Evolutionary conservation across 2,329 filamentous ascomycete species (phyloP).

Genomic region (Aspergillus terreus): DNA sequence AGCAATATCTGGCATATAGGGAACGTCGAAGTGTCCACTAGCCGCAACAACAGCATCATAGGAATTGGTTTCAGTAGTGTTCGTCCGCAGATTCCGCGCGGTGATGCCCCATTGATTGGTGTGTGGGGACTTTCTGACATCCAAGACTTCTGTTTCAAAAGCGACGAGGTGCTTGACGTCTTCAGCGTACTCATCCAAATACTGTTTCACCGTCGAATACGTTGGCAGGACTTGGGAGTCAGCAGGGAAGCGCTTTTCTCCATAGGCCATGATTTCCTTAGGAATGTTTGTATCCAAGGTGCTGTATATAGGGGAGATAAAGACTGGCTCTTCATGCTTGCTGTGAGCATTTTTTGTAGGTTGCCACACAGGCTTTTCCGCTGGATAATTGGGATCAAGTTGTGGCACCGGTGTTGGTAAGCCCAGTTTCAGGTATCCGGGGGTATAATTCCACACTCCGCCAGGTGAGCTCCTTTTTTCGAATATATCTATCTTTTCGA

Average conservation of each 20-base stretch:
- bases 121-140: conserved; percentile 45
- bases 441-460: conserved; percentile 81
- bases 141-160: conserved; percentile 68
- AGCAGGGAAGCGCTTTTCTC: conserved; percentile 63
- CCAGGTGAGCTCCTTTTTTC: conserved; percentile 76
- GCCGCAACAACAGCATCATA: conserved; percentile 76
- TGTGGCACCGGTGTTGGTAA: conserved; percentile 58
- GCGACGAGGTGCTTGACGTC: conserved; percentile 64
- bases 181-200: conserved; percentile 68
- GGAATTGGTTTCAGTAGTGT: conserved; percentile 37
- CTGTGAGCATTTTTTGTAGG: conserved; percentile 21
- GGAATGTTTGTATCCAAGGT: conserved; percentile 84
- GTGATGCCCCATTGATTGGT: conserved; percentile 58
- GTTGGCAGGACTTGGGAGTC: conserved; percentile 70
- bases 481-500: conserved; percentile 69
- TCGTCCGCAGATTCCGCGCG: conserved; percentile 49
- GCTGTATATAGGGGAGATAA: conserved; percentile 81
- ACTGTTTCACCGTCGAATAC: conserved; percentile 66
- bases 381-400: conserved; percentile 57
- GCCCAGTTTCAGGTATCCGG: conserved; percentile 44
- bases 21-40: conserved; percentile 70
- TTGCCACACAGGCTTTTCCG: conserved; percentile 60
- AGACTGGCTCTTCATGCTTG: conserved; percentile 49
- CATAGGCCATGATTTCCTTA: conserved; percentile 73
- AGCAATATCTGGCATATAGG: conserved; percentile 61